These are phyloP conservation scores for Rhipidocladum racemiflorum DNA, from an alignment of 176 grass and related monocot genomes.

Conservation along the genomic window DNA sequence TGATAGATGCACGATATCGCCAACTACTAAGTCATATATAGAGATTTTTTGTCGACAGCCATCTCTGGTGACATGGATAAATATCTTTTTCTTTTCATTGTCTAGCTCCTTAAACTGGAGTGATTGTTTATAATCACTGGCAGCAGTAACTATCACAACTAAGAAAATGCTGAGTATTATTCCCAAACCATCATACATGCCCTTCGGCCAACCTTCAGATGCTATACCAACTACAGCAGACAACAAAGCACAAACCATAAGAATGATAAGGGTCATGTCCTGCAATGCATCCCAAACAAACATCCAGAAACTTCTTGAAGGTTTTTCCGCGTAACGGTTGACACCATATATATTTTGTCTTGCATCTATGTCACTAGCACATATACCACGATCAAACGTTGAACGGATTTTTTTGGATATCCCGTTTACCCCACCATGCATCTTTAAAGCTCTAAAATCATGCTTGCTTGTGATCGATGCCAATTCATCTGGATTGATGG, in stretches of 20 bases:
- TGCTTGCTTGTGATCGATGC: slow-evolving; percentile 71
- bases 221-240: slow-evolving; percentile 79
- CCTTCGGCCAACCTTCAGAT: slow-evolving; percentile 92
- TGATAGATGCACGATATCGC: slow-evolving; percentile 91
- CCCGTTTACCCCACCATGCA: slow-evolving; percentile 60
- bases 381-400: slow-evolving; percentile 50
- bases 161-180: slow-evolving; percentile 92
- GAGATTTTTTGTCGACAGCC: slow-evolving; percentile 70
- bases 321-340: slow-evolving; percentile 72
- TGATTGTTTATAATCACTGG: slow-evolving; percentile 94
- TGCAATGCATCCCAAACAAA: slow-evolving; percentile 94
- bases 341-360: slow-evolving; percentile 74
- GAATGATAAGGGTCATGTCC: slow-evolving; percentile 85
- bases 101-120: slow-evolving; percentile 97
- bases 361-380: slow-evolving; percentile 39
- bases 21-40: slow-evolving; percentile 87
- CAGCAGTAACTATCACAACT: slow-evolving; percentile 87
- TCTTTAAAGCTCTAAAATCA: slow-evolving; percentile 62
- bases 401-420: slow-evolving; percentile 62
- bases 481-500: slow-evolving; percentile 77
- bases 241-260: slow-evolving; percentile 82
- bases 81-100: slow-evolving; percentile 95
- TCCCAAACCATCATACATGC: slow-evolving; percentile 91
- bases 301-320: slow-evolving; percentile 90
- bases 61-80: slow-evolving; percentile 86